phyloP scores from a whole-genome alignment of 208 protist genomes.

The Acanthamoeba lenticulata region DNA sequence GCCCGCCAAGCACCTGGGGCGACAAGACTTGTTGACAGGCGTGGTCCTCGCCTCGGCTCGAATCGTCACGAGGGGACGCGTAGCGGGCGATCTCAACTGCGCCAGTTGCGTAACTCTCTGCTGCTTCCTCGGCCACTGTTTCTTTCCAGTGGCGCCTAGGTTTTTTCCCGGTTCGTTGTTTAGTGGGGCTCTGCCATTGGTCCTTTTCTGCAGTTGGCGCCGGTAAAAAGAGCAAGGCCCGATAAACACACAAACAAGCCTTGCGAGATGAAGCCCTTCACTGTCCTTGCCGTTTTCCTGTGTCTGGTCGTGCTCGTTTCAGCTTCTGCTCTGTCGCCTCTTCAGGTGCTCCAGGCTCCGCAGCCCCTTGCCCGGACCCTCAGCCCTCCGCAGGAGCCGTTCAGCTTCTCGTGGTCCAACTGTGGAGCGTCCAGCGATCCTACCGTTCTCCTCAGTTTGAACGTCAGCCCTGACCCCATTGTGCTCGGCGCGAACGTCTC shows the following conservation, averaged over 20 bases:
- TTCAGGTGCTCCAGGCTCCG: background rate
- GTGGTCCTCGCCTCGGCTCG: too few relatives aligned
- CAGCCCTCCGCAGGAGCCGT: background rate
- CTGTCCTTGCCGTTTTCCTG: background rate
- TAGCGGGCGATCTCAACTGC: too few relatives aligned
- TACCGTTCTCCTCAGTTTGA: background rate
- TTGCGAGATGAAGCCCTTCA: background rate
- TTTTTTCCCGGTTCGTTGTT: background rate
- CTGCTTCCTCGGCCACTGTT: background rate
- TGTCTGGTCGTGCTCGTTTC: background rate
- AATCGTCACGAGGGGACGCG: too few relatives aligned
- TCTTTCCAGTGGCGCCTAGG: background rate
- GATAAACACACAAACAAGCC: background rate
- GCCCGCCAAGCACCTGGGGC: too few relatives aligned
- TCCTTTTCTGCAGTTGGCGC: too few relatives aligned
- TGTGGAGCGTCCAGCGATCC: slow-evolving; percentile 31
- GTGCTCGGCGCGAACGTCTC: slow-evolving; percentile 26
- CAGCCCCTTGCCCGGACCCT: background rate
- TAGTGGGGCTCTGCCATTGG: background rate
- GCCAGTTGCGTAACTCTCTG: background rate
- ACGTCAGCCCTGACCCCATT: slow-evolving; percentile 56
- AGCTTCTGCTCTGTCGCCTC: background rate
- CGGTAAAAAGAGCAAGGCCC: background rate
- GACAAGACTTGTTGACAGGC: too few relatives aligned
- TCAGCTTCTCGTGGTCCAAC: slow-evolving; percentile 35